These are phyloP conservation scores for Pythium brassicae DNA, from an alignment of 352 stramenopile species.

Conservation along the genomic window DNA sequence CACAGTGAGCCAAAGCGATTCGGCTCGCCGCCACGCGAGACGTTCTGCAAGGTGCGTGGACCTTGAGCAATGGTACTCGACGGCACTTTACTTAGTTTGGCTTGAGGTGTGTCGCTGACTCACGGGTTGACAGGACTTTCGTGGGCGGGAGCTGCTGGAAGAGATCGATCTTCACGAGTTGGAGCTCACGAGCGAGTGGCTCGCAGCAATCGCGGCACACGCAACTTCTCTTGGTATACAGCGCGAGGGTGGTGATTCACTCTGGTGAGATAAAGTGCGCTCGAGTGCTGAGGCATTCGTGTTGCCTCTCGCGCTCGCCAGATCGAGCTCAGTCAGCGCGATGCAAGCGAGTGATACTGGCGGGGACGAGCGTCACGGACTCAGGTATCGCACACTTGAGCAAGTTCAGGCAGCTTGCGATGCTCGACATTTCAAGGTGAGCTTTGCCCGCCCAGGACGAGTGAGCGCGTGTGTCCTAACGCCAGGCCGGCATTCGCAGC, in stretches of 20 bases:
- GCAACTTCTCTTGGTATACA: conserved; percentile 6
- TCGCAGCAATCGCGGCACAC: conserved; percentile 20
- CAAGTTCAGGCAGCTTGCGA: conserved; percentile 26
- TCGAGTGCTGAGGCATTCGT: neutral
- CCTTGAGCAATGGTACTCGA: neutral
- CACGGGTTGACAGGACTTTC: conserved; percentile 16
- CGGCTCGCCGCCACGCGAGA: conserved; percentile 16
- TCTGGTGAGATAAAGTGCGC: neutral
- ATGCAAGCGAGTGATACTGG: conserved; percentile 19
- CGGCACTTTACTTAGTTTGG: too few species aligned
- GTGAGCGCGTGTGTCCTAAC: too few species aligned
- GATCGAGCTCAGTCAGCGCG: neutral
- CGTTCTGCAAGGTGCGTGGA: conserved; percentile 29
- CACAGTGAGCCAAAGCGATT: conserved; percentile 17
- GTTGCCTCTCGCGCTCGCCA: neutral
- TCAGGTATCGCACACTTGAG: conserved; percentile 14
- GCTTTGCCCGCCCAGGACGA: neutral
- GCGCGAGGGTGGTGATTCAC: neutral
- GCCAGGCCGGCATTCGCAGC: too few species aligned
- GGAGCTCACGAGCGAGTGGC: conserved; percentile 28
- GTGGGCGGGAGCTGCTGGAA: conserved; percentile 17
- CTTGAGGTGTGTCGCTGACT: neutral
- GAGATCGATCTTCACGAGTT: conserved; percentile 23
- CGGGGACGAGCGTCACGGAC: conserved; percentile 28
- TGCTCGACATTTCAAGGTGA: conserved; percentile 25